A percentile compares a stretch with the other conserved stretches of the same genome.
Evolutionary conservation across 176 grass and related monocot species (phyloP).

Genomic region (maize (Zea mays)): Zm-B73-REFERENCE-NAM-5.0 NC_050101.1:128135001-128135500

Average conservation of each 20-base stretch:
- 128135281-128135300: slow-evolving; percentile 84
- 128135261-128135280: slow-evolving; percentile 67
- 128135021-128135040: not conserved
- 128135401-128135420: not conserved
- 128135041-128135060: not conserved
- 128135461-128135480: not conserved
- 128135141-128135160: slow-evolving; percentile 97
- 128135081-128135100: not conserved
- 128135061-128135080: not conserved
- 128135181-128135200: slow-evolving; percentile 76
- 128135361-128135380: not conserved
- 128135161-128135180: slow-evolving; percentile 86
- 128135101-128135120: not conserved
- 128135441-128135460: not conserved
- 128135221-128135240: slow-evolving; percentile 95
- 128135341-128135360: not conserved
- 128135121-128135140: slow-evolving; percentile 35
- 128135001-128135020: not conserved
- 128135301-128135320: slow-evolving; percentile 53
- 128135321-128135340: not conserved
- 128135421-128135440: not conserved
- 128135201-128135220: slow-evolving; percentile 98
- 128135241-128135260: slow-evolving; percentile 77
- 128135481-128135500: not conserved
- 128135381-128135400: too few relatives aligned